phyloP scores from a whole-genome alignment of 768 basidiomycete genomes.

The Myochromella boudieri region DNA sequence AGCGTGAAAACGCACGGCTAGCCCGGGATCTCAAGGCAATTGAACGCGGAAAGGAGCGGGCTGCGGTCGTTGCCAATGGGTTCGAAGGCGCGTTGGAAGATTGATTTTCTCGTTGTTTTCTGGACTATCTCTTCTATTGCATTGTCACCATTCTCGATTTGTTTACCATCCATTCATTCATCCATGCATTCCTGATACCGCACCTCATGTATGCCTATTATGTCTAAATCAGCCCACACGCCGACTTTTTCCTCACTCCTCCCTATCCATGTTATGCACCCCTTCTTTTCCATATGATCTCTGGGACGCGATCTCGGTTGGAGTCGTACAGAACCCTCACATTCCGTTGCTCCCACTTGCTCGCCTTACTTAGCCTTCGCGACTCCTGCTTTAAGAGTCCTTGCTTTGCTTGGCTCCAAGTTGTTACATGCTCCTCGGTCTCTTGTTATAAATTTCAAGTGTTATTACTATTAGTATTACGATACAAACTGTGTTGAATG shows the following conservation, averaged over 20 bases:
- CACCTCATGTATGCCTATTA: constrained; percentile 18
- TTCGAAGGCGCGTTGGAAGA: constrained; percentile 22
- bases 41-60: constrained; percentile 17
- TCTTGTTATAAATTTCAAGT: too few relatives aligned
- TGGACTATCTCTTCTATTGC: constrained; percentile 9
- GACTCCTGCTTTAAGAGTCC: constrained; percentile 4
- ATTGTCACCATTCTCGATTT: constrained; percentile 6
- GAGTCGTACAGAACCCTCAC: constrained; percentile 14
- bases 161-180: constrained; percentile 4
- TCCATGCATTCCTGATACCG: constrained; percentile 2
- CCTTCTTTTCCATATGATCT: constrained; percentile 5
- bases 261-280: constrained; percentile 5
- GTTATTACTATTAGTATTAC: too few relatives aligned
- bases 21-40: constrained; percentile 41
- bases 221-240: constrained; percentile 13
- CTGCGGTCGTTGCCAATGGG: constrained; percentile 7
- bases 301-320: constrained; percentile 10
- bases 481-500: background rate
- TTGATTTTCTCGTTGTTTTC: constrained; percentile 11
- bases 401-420: constrained; percentile 7
- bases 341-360: constrained; percentile 4
- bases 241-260: constrained; percentile 6
- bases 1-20: constrained; percentile 28
- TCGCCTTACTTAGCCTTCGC: constrained; percentile 5
- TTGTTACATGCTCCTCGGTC: background rate